Evolutionary conservation across 2,329 filamentous ascomycete genomes (phyloP).

Genomic region (Stemphylium lycopersici): DNA sequence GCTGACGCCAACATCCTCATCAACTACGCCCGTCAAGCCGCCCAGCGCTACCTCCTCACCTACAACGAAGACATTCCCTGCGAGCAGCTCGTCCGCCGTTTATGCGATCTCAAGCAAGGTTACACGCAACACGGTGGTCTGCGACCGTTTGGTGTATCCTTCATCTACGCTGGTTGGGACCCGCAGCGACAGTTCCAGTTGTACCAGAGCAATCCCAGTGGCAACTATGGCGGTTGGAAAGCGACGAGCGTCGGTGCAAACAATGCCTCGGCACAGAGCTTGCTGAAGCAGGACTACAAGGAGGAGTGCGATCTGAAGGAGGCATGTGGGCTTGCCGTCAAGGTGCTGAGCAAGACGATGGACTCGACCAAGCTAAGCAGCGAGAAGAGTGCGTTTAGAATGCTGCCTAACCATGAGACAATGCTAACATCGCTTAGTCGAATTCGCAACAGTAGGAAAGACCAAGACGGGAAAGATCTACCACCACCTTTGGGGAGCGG

Average conservation of each 20-base stretch:
- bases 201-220: constrained; percentile 97
- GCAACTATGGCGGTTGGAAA: constrained; percentile 99
- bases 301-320: constrained; percentile 96
- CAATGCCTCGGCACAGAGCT: constrained; percentile 94
- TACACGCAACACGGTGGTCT: constrained; percentile 99
- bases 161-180: constrained; percentile 99
- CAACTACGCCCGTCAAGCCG: constrained; percentile 97
- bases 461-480: constrained; percentile 96
- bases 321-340: constrained; percentile 95
- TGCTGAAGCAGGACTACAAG: constrained; percentile 99
- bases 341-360: constrained; percentile 99
- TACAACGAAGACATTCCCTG: constrained; percentile 99
- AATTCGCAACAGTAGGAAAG: constrained; percentile 97
- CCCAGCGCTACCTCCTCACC: constrained; percentile 95
- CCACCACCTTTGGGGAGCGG: constrained; percentile 94
- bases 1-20: constrained; percentile 99
- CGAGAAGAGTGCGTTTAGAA: constrained; percentile 85
- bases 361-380: constrained; percentile 98
- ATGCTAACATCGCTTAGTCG: constrained; percentile 65
- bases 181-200: constrained; percentile 96
- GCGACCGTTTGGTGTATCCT: constrained; percentile 95
- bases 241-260: constrained; percentile 97
- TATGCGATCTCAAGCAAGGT: constrained; percentile 98
- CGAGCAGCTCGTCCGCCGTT: constrained; percentile 93
- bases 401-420: not conserved